Base-by-base conservation (phyloP, 768 basidiomycete genomes). In the Calocybe gangraenosa region DNA sequence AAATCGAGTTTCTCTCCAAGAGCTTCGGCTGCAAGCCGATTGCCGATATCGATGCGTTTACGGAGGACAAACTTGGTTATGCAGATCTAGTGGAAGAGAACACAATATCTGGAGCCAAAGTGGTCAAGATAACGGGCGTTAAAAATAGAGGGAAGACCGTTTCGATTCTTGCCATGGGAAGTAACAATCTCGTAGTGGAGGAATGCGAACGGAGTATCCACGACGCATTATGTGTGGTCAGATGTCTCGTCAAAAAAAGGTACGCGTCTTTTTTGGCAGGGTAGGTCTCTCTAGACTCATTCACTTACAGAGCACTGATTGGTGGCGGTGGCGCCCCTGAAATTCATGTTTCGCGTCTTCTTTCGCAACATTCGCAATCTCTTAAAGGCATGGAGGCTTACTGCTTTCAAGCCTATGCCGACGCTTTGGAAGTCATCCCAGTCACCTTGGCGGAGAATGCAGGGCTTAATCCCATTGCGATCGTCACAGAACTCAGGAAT, bases 301-400 rank as follows among this genome's bases (percentile, higher is more conserved):
- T n/a, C n/a, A 3, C 14, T 33, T 20, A 20, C 34, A 74, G 93
- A 30, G 94, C 94, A 17, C 73, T 99, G 44, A 96, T 98, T 58
- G 88, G 89, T 32, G 95, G 95, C 46, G 95, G 95, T 37, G 95
- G 95, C 40, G 94, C 96, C 11, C 96, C 96, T 9, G 96, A 99
- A 66, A 97, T 98, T 53, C 92, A 98, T 61, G 88, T 95, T 34
- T 98, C 96, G 9, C 82, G 94, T 40, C 70, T 88, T 55, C 76
- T 99, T 38, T 84, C 91, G 1, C 90, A 96, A 64, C 80, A 95
- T 56, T 83, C 93, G 1, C 92, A 95, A 54, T 87, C 92, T 1
- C 75, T 98, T 49, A 95, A 87, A 65, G 95, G 96, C 39, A 97
- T 97, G 87, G 94, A 98, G 65, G 91, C 95, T 7, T 98, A 97